Base-by-base conservation (phyloP, 2,329 filamentous ascomycete genomes). In the Gliomastix tumulicola region DNA sequence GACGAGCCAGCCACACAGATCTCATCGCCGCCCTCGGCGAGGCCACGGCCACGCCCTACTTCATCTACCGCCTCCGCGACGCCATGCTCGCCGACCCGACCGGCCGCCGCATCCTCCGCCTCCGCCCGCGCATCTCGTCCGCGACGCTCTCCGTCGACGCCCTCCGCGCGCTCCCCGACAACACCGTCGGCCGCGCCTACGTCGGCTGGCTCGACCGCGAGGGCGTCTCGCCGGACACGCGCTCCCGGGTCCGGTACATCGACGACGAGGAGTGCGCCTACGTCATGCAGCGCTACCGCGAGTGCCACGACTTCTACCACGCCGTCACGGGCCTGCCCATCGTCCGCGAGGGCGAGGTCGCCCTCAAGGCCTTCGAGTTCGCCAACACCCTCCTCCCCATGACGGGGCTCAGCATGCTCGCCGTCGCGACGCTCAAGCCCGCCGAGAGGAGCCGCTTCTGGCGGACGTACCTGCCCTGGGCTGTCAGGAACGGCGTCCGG, bases 241-340 rank as follows among this genome's bases (percentile, higher is more conserved):
- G 92, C 32, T 70, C 82, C 28, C 58, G 62, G 3, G 92, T 98
- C 28, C 79, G 85, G 36, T 97, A 94, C 65, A 88, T 98, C 43
- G 89, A 97, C 59, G 82, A 97, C 55, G 82, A 84, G 49, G 92
- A 98, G 63, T 94, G 89, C 57, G 92, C 92, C 23, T 98, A 97
- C 65, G 92, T 97, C 15, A 94, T 98, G 85, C 92, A 97, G 68
- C 79, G 92, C 37, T 98, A 98, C 62, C 81, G 92, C 43, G 92
- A 98, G 63, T 94, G 85, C 47, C 92, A 98, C 60, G 92, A 98
- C 59, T 96, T 98, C 62, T 96, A 94, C 65, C 92, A 98, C 60
- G 90, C 92, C 0, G 69, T 98, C 36, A 95, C 89, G 1, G 90
- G 90, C 0, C 64, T 98, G 33, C 92, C 92, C 0, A 78, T 94